Conservation (phyloP, 306 rosid genomes). For the Vicia faba region DNA sequence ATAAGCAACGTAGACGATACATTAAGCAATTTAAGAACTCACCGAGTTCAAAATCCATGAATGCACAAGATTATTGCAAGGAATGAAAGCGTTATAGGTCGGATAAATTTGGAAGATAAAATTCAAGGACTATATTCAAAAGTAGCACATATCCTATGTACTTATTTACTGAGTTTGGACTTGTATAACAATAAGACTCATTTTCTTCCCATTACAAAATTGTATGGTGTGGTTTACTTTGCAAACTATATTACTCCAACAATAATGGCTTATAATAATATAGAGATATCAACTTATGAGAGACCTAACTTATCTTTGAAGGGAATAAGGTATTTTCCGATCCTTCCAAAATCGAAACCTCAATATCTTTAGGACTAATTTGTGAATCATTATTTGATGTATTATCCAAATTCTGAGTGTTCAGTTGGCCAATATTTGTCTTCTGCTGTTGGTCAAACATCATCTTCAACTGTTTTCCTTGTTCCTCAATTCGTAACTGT, state of each 20-base stretch:
- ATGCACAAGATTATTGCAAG: no score
- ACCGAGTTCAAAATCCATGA: no score
- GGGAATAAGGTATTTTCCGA: conserved; percentile 38
- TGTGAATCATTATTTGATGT: conserved; percentile 31
- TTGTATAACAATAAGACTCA: not conserved
- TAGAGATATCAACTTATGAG: not conserved
- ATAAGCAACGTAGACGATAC: no score
- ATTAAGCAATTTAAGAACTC: no score
- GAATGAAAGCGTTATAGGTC: no score
- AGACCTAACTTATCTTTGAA: conserved; percentile 47
- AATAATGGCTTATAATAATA: not conserved
- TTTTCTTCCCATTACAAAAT: conserved; percentile 21
- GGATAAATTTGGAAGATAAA: no score
- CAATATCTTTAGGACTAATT: conserved; percentile 36
- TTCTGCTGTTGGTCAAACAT: conserved; percentile 59
- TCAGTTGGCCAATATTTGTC: conserved; percentile 38
- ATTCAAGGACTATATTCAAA: conserved; percentile 5
- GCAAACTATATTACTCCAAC: no score
- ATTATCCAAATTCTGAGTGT: conserved; percentile 34
- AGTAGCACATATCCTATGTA: conserved; percentile 27
- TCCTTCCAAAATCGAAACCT: conserved; percentile 44
- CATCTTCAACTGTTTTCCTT: conserved; percentile 62
- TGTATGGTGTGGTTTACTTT: not conserved
- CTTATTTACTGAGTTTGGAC: conserved; percentile 22
- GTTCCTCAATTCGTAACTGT: conserved; percentile 58